Base-by-base conservation (phyloP, 371 early-diverging fungal species). In the Rhizopus sp. region DNA sequence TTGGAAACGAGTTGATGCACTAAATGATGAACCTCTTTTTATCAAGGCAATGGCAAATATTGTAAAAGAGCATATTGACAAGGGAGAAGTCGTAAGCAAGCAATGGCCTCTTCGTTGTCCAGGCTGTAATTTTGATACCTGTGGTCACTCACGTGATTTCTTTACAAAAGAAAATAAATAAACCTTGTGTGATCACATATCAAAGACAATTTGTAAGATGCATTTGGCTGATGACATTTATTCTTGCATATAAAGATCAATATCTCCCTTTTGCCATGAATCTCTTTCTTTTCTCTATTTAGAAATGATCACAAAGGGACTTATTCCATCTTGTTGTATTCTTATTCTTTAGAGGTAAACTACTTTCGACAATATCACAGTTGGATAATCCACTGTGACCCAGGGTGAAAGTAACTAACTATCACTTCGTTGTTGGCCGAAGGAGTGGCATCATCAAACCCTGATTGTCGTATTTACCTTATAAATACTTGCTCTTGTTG, bases 11-110 rank as follows among this genome's bases (percentile, higher is more conserved):
- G 90, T 88, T 12, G 96, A 93, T 68, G 91, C 95, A 7, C 77
- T 97, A 44, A 98, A 98, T 61, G 97, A 88, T 68, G 84, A 89
- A 48, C 92, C 93, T 0, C 63, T 88, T 0, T 98, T 98, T 73
- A 88, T 94, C 15, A 77, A 88, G 39, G 93, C 94, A 2, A 78
- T 98, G 82, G 95, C 92, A 8, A 88, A 92, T 59, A 78, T 96
- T 17, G 93, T 96, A 13, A 85, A 86, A 57, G 77, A 76, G 29
- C 96, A 95, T 71, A 66, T 98, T 13, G 79, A 82, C 13, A 66
- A 70, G 2, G 75, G 77, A 1, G 62, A 72, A 50, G 51, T 76
- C 3, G 75, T 80, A 35, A 86, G 88, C 35, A 71, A 63, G 8
- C 94, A 94, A 73, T 84, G 93, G 68, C 47, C 75, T 15, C 63